Conservation (phyloP, 2,329 filamentous ascomycete genomes). For the Sphaerostilbella broomeana region DNA sequence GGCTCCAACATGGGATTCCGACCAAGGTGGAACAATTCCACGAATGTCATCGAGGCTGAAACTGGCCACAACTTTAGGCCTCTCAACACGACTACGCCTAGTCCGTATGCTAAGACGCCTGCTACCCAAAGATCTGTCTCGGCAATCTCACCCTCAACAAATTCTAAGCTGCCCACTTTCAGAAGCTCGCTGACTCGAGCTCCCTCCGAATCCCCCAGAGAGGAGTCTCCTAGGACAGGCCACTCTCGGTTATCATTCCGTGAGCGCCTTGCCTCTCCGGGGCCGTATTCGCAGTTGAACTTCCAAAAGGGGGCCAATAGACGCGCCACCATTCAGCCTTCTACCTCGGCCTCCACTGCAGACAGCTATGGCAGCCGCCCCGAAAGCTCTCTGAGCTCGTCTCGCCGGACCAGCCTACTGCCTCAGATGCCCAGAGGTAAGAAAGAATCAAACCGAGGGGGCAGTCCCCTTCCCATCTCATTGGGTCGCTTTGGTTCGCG, state of each 20-base stretch:
- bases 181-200: slow-evolving; percentile 43
- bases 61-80: slow-evolving; percentile 64
- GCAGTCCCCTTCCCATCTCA: slow-evolving; percentile 42
- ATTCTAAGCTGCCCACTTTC: slow-evolving; percentile 42
- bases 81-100: slow-evolving; percentile 52
- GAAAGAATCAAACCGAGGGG: slow-evolving; percentile 33
- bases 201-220: slow-evolving; percentile 41
- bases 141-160: slow-evolving; percentile 35
- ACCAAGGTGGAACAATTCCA: slow-evolving; percentile 67
- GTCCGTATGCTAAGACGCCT: slow-evolving; percentile 46
- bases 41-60: slow-evolving; percentile 56
- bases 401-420: slow-evolving; percentile 47
- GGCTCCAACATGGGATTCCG: slow-evolving; percentile 45
- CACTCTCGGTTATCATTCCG: slow-evolving; percentile 46
- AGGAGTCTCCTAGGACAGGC: slow-evolving; percentile 35
- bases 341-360: slow-evolving; percentile 27
- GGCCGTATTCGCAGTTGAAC: slow-evolving; percentile 40
- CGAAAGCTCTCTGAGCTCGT: slow-evolving; percentile 50
- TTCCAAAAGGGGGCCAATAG: slow-evolving; percentile 45
- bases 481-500: slow-evolving; percentile 40
- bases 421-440: slow-evolving; percentile 37
- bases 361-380: slow-evolving; percentile 37
- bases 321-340: slow-evolving; percentile 48
- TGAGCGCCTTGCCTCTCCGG: slow-evolving; percentile 45
- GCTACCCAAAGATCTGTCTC: slow-evolving; percentile 36